phyloP scores from a whole-genome alignment of 306 rosid genomes.

The Datisca glomerata region DNA sequence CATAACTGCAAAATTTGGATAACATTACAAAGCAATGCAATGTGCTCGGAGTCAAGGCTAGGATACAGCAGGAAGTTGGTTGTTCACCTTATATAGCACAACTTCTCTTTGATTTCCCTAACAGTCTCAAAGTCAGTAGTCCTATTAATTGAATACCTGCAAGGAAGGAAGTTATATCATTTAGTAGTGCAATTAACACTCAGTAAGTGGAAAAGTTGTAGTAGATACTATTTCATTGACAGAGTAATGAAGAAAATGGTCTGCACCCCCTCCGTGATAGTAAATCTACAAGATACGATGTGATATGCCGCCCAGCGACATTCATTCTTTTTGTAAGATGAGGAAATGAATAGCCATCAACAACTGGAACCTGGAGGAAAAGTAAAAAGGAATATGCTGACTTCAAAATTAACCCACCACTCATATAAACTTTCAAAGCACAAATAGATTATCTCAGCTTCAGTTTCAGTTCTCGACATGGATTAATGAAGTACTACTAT shows the following conservation, averaged over 20 bases:
- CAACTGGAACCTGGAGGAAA: slow-evolving; percentile 81
- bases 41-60: slow-evolving; percentile 7
- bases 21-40: slow-evolving; percentile 10
- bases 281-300: slow-evolving; percentile 93
- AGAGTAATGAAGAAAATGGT: slow-evolving; percentile 10
- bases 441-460: neutral
- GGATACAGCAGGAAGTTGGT: slow-evolving; percentile 10
- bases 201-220: slow-evolving; percentile 1
- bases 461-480: neutral
- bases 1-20: slow-evolving; percentile 51
- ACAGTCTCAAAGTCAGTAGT: slow-evolving; percentile 96
- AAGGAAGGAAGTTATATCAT: slow-evolving; percentile 19
- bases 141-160: slow-evolving; percentile 87
- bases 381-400: slow-evolving; percentile 2
- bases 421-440: neutral
- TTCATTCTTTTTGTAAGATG: slow-evolving; percentile 98
- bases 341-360: slow-evolving; percentile 97
- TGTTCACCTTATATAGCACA: slow-evolving; percentile 81
- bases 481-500: neutral
- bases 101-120: slow-evolving; percentile 95
- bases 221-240: slow-evolving; percentile 12
- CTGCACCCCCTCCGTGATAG: slow-evolving; percentile 98
- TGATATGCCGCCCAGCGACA: slow-evolving; percentile 97
- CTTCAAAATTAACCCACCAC: neutral
- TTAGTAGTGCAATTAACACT: slow-evolving; percentile 14